phyloP scores from a whole-genome alignment of 192 early-diverging fungal genomes.

The Backusella psychrophila region DNA sequence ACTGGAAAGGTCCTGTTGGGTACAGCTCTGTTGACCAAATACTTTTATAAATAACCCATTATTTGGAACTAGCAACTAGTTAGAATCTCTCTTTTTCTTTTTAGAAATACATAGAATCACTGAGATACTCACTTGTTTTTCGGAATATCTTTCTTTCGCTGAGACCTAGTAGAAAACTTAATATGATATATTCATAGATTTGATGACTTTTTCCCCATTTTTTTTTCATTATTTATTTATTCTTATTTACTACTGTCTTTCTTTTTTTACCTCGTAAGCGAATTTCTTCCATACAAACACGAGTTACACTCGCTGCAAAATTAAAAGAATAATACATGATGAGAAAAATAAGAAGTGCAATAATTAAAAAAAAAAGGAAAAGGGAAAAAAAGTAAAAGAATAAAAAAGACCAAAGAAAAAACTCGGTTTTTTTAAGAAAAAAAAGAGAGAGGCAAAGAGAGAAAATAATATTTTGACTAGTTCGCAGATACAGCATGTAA shows the following conservation, averaged over 20 bases:
- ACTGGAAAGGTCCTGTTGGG: constrained; percentile 12
- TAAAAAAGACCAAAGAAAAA: background rate
- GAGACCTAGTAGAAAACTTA: constrained; percentile 14
- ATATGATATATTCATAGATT: background rate
- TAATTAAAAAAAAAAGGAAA: background rate
- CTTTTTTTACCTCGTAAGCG: constrained; percentile 12
- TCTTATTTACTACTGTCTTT: background rate
- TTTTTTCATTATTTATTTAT: background rate
- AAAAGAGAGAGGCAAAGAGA: background rate
- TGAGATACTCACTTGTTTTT: constrained; percentile 23
- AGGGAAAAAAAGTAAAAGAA: background rate
- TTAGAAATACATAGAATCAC: background rate
- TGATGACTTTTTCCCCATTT: background rate
- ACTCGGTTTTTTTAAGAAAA: background rate
- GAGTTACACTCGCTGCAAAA: constrained; percentile 12
- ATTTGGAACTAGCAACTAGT: constrained; percentile 16
- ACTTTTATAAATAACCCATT: constrained; percentile 32
- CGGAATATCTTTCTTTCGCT: constrained; percentile 29
- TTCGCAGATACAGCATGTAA: background rate
- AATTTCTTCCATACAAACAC: constrained; percentile 27
- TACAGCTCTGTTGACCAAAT: constrained; percentile 21
- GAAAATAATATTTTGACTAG: constrained; percentile 5
- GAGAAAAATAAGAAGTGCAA: background rate
- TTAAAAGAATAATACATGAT: constrained; percentile 26
- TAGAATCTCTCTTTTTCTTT: background rate